Evolutionary conservation across 192 early-diverging fungal genomes (phyloP).

Genomic region (Martensiomyces pterosporus): DNA sequence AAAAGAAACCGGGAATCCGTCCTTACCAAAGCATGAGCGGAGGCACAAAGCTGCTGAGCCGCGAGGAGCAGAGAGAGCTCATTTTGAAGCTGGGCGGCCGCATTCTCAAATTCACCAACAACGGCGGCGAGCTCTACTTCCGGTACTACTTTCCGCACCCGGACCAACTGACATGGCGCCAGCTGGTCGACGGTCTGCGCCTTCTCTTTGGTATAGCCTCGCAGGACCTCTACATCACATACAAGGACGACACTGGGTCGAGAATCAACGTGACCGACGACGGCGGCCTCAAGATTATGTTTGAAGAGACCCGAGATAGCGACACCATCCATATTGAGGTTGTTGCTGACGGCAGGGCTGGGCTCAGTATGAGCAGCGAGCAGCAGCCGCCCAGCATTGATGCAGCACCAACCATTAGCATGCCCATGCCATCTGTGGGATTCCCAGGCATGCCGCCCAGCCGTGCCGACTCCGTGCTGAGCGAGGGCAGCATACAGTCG

Average conservation of each 20-base stretch:
- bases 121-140: slow-evolving; percentile 45
- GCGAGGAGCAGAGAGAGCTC: slow-evolving; percentile 34
- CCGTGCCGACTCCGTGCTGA: slow-evolving; percentile 26
- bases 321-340: slow-evolving; percentile 42
- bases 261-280: slow-evolving; percentile 44
- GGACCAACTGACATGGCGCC: slow-evolving; percentile 34
- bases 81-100: slow-evolving; percentile 35
- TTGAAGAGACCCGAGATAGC: slow-evolving; percentile 30
- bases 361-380: slow-evolving; percentile 3
- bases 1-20: too few species aligned
- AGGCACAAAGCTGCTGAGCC: too few species aligned
- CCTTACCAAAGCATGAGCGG: too few species aligned
- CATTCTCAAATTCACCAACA: slow-evolving; percentile 48
- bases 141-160: slow-evolving; percentile 45
- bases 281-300: slow-evolving; percentile 40
- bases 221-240: slow-evolving; percentile 29
- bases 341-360: slow-evolving; percentile 7
- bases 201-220: slow-evolving; percentile 32
- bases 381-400: not conserved
- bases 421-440: slow-evolving; percentile 41
- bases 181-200: slow-evolving; percentile 32
- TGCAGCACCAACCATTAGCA: slow-evolving; percentile 14
- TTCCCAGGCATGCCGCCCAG: slow-evolving; percentile 41
- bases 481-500: slow-evolving; percentile 4
- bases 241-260: slow-evolving; percentile 31